Evolutionary conservation across 192 early-diverging fungal species (phyloP).

Genomic region (Dissophora ornata): DNA sequence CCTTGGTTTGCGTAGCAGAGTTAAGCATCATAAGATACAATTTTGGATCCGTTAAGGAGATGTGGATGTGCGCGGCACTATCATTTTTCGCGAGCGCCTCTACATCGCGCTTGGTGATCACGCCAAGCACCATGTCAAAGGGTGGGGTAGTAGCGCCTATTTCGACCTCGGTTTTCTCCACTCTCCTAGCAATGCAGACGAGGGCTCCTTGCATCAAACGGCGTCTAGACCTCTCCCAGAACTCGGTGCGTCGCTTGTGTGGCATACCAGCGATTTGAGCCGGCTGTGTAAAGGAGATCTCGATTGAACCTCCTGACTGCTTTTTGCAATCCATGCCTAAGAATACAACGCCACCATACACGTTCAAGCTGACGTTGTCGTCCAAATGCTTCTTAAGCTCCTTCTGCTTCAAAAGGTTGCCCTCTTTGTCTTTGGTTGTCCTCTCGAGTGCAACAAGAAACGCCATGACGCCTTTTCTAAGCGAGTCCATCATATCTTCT

Average conservation of each 20-base stretch:
- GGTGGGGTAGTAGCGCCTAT: too few species aligned
- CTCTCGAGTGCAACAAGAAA: conserved; percentile 48
- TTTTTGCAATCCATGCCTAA: conserved; percentile 35
- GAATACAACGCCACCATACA: conserved; percentile 53
- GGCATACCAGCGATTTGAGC: conserved; percentile 10
- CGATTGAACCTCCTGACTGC: conserved; percentile 23
- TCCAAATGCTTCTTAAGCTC: conserved; percentile 37
- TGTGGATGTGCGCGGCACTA: conserved; percentile 18
- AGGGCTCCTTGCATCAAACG: conserved; percentile 60
- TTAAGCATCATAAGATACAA: conserved; percentile 31
- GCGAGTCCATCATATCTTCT: conserved; percentile 65
- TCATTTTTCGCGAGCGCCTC: conserved; percentile 29
- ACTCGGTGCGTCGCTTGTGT: conserved; percentile 40
- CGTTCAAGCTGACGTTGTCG: conserved; percentile 46
- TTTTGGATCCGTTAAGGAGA: conserved; percentile 40
- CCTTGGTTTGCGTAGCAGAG: neutral
- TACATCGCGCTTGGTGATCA: conserved; percentile 45
- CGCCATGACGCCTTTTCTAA: conserved; percentile 55
- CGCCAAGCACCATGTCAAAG: conserved; percentile 58
- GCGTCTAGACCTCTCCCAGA: conserved; percentile 56
- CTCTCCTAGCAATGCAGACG: conserved; percentile 54
- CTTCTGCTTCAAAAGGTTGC: conserved; percentile 6
- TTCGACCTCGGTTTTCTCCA: too few species aligned
- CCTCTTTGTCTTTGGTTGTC: conserved; percentile 16
- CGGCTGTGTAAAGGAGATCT: conserved; percentile 46